These are phyloP conservation scores for Tolypocladium tundrense DNA, from an alignment of 2,329 filamentous ascomycete species.

Conservation along the genomic window DNA sequence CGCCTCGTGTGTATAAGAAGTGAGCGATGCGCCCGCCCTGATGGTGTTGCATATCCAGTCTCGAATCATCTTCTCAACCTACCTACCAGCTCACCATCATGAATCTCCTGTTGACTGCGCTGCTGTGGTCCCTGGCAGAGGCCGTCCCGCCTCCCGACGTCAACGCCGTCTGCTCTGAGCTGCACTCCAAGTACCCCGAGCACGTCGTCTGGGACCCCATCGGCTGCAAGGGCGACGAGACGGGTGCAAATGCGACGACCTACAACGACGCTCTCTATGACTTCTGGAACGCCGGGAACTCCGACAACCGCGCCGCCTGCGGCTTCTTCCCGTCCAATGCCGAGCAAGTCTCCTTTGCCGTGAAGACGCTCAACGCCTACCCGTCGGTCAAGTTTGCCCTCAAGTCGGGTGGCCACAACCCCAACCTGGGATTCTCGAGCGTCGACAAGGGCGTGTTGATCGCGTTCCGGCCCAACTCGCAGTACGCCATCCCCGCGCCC, in stretches of 20 bases:
- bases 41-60: not conserved
- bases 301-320: constrained; percentile 19
- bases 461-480: constrained; percentile 3
- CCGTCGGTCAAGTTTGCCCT: constrained; percentile 38
- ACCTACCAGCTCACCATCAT: not conserved
- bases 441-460: constrained; percentile 38
- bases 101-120: not conserved
- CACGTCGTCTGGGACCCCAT: constrained; percentile 9
- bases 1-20: not conserved
- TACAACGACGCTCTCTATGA: constrained; percentile 6
- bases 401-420: constrained; percentile 47
- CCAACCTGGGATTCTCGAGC: constrained; percentile 42
- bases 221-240: constrained; percentile 1
- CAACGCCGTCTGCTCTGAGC: constrained; percentile 5
- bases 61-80: not conserved
- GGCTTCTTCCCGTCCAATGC: constrained; percentile 36
- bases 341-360: constrained; percentile 40
- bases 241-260: not conserved
- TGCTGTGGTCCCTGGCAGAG: not conserved
- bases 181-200: constrained; percentile 5
- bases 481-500: constrained; percentile 11
- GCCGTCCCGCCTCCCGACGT: not conserved
- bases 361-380: constrained; percentile 35
- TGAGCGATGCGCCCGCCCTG: not conserved
- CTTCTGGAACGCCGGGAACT: constrained; percentile 9